Base-by-base conservation (phyloP, 768 basidiomycete species). In the Kwoniella mangroviensis region DNA sequence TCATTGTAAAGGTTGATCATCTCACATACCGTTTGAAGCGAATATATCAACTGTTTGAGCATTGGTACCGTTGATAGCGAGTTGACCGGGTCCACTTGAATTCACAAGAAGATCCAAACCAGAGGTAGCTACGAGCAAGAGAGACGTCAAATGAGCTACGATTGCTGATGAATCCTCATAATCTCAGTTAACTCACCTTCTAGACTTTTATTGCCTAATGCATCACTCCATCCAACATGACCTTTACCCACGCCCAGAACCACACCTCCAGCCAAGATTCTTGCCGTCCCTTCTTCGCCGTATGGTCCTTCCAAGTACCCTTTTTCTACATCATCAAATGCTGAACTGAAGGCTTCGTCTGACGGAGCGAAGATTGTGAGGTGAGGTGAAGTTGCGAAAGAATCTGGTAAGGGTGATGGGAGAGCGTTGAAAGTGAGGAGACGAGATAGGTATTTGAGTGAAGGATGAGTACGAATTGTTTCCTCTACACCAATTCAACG, bases 361-460 rank as follows among this genome's bases (percentile, higher is more conserved):
- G 91, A 86, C 0, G 97, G 96, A 7, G 96, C 87, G 81, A 99
- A 99, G 34, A 98, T 74, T 0, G 97, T 97, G 55, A 96, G 84
- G 77, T 90, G 88, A 4, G 91, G 84, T 0, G 90, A 89, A 0
- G 70, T 67, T 0, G 74, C 68, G 45, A 82, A 74, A 42, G 71
- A 71, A 54, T 85, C 85, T 65, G 90, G 90, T 52, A 97, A 61
- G 34, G 81, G 79, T 4, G 51, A 21, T 0, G 79, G 79, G 2
- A 77, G 68, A 21, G 65, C 45, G 13, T 73, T 60, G n/a, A 42
- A 58, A 49, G 89, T 90, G 45, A 93, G 84, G 61, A 98, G 87
- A 70, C 87, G 89, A 77, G 87, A 84, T 74, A 97, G 89, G 83
- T 92, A 93, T 10, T 91, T 89, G 41, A 93, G 81, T 0, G 88